phyloP scores from a whole-genome alignment of 176 grass and related monocot species.

The Secale cereale region DNA sequence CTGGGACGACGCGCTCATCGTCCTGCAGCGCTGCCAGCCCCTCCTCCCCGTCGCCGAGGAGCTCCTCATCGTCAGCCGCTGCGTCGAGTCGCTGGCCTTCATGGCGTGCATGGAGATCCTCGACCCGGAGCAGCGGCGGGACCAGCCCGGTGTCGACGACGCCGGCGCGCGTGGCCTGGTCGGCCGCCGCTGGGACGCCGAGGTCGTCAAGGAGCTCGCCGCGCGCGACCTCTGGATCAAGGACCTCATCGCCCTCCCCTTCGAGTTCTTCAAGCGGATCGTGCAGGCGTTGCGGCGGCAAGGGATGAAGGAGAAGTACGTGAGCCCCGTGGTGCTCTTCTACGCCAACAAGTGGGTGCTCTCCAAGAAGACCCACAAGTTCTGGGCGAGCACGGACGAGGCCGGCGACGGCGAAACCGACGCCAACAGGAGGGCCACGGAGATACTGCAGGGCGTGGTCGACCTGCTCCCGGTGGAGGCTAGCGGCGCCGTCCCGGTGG shows the following conservation, averaged over 20 bases:
- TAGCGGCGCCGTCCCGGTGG: constrained; percentile 36
- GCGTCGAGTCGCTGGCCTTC: constrained; percentile 91
- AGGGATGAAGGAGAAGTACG: constrained; percentile 98
- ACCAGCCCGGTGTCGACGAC: constrained; percentile 19
- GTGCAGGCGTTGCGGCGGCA: constrained; percentile 74
- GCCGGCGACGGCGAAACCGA: constrained; percentile 32
- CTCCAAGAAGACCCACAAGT: constrained; percentile 92
- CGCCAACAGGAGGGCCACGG: constrained; percentile 51
- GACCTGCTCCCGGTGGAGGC: constrained; percentile 49
- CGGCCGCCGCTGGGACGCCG: constrained; percentile 65
- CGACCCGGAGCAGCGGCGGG: constrained; percentile 66
- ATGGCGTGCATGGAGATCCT: constrained; percentile 99
- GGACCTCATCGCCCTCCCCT: constrained; percentile 86
- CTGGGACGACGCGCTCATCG: constrained; percentile 87
- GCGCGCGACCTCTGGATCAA: constrained; percentile 85
- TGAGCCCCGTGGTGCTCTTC: constrained; percentile 72
- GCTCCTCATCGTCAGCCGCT: constrained; percentile 78
- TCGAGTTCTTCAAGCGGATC: constrained; percentile 76
- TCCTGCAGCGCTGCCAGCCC: constrained; percentile 69
- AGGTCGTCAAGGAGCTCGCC: constrained; percentile 74
- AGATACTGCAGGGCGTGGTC: constrained; percentile 60
- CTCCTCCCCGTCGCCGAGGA: constrained; percentile 70
- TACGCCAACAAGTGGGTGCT: constrained; percentile 99
- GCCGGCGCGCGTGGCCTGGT: constrained; percentile 18
- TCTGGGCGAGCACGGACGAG: constrained; percentile 67